phyloP scores from a whole-genome alignment of 2,329 filamentous ascomycete genomes.

The Venturia nashicola region DNA sequence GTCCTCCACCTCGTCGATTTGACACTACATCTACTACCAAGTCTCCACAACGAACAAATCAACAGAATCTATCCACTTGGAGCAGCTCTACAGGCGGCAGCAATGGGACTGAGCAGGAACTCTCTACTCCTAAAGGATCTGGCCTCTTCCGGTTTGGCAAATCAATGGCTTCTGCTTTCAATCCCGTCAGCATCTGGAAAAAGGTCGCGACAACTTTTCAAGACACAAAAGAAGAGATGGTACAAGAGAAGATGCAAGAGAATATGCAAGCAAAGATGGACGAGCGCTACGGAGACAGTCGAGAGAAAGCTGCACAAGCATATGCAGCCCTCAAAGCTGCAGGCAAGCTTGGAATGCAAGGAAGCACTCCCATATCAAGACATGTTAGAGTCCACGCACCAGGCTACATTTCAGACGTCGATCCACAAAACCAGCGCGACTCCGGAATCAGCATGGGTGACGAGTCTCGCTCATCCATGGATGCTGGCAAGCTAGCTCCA shows the following conservation, averaged over 20 bases:
- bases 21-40: background rate
- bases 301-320: conserved; percentile 3
- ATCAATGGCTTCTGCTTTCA: conserved; percentile 40
- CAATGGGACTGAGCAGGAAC: background rate
- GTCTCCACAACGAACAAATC: background rate
- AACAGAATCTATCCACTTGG: background rate
- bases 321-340: conserved; percentile 31
- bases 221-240: conserved; percentile 30
- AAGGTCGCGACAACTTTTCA: conserved; percentile 31
- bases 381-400: background rate
- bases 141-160: conserved; percentile 45
- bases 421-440: conserved; percentile 15
- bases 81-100: background rate
- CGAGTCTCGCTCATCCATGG: conserved; percentile 9
- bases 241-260: conserved; percentile 26
- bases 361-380: background rate
- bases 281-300: background rate
- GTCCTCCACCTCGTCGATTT: background rate
- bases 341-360: conserved; percentile 24
- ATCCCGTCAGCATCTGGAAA: conserved; percentile 38
- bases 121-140: conserved; percentile 10
- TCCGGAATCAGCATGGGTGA: conserved; percentile 18
- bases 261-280: conserved; percentile 27
- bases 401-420: background rate
- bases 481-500: conserved; percentile 11